Conservation (phyloP, 148 eudicot species). For the Agrostemma githago region DNA sequence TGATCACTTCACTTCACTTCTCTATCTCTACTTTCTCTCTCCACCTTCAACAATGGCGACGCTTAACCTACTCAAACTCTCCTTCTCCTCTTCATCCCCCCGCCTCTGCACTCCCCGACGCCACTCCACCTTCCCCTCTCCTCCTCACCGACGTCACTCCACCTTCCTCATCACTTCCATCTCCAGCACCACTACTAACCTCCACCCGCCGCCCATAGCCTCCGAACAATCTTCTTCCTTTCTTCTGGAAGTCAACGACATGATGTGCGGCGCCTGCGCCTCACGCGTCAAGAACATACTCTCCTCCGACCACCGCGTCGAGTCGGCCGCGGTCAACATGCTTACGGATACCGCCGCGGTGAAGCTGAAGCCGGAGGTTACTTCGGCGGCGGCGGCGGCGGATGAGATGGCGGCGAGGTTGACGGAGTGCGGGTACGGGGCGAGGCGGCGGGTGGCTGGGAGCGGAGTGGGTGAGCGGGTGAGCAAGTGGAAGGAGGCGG, state of each 20-base stretch:
- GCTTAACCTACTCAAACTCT: slow-evolving; percentile 36
- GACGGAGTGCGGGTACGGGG: slow-evolving; percentile 72
- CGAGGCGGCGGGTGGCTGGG: slow-evolving; percentile 55
- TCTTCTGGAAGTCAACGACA: slow-evolving; percentile 72
- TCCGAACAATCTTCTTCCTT: slow-evolving; percentile 24
- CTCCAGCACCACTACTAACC: slow-evolving; percentile 11
- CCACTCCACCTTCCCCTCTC: slow-evolving; percentile 20
- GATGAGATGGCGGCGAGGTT: slow-evolving; percentile 63
- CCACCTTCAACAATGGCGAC: slow-evolving; percentile 34
- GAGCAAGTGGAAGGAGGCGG: slow-evolving; percentile 75
- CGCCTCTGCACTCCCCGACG: slow-evolving; percentile 17
- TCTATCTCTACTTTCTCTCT: neutral
- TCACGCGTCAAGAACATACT: slow-evolving; percentile 69
- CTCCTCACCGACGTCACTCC: slow-evolving; percentile 14
- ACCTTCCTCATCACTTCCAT: neutral
- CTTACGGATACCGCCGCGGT: slow-evolving; percentile 86
- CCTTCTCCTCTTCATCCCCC: slow-evolving; percentile 30
- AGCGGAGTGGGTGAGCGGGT: slow-evolving; percentile 70
- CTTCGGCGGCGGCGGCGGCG: slow-evolving; percentile 28
- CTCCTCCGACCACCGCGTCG: slow-evolving; percentile 64
- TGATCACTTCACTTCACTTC: neutral
- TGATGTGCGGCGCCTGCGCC: slow-evolving; percentile 92
- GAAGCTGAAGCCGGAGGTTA: slow-evolving; percentile 40
- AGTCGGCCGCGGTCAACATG: slow-evolving; percentile 83
- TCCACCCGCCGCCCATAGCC: slow-evolving; percentile 22